Base-by-base conservation (phyloP, 768 basidiomycete species). In the Lanmaoa pseudosensibilis region DNA sequence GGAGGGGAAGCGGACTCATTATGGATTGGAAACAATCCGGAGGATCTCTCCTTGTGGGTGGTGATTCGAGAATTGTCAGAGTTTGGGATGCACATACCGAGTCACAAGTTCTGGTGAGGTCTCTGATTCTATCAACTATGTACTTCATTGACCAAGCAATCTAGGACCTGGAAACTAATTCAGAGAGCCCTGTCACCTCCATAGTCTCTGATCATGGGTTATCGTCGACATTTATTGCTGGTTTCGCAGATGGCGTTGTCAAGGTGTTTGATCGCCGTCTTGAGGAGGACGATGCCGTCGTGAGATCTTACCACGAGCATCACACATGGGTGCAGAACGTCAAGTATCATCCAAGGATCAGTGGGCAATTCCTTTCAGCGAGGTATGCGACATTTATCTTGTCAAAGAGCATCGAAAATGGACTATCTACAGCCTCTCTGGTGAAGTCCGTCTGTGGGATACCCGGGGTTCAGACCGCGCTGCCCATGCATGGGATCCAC, bases 21-120 rank as follows among this genome's bases (percentile, higher is more conserved):
- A 83, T 90, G 57, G 93, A 96, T 57, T 99, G 97, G 97, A 92
- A 90, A 66, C 96, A 98, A 73, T 79, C 82, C 2, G 81, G 86
- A 25, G 97, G 95, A 0, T 85, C 84, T 27, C 74, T 98, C 34
- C 77, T 98, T n/a, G 85, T 93, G 27, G 92, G 92, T 11, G 97
- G 96, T 2, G 96, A 98, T 73, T 88, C 92, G 37, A 84, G 86
- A 55, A 85, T 87, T 38, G 88, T 99, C 58, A 82, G 93, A 56
- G 80, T 94, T 5, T 99, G 97, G 97, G 95, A 99, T 69, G 96
- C 94, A 10, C 87, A 92, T 61, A 89, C 90, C 2, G 97, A 98
- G 70, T 84, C 80, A 25, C 83, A 85, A 54, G 76, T 87, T 43
- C 69, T 88, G 75, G 92, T 94, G 63, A 60, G 85, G 71, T 36